phyloP scores from a whole-genome alignment of 805 yeast genomes.

The Teunomyces funiuensis region DNA sequence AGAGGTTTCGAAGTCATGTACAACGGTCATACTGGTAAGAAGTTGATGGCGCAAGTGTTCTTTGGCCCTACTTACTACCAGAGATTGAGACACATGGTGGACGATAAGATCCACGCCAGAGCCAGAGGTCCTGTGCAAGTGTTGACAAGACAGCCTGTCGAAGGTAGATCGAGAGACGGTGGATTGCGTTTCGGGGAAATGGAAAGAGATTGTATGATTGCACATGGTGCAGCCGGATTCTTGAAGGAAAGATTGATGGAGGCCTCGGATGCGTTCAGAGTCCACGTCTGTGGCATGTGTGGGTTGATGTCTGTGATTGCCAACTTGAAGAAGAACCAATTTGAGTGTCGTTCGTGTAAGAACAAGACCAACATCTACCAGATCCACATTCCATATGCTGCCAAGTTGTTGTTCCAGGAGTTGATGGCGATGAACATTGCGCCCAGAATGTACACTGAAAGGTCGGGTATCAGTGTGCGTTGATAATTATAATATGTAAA shows the following conservation, averaged over 20 bases:
- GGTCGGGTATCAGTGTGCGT: conserved; percentile 57
- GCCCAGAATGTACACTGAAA: conserved; percentile 94
- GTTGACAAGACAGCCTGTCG: conserved; percentile 96
- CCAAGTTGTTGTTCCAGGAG: conserved; percentile 96
- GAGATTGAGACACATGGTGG: conserved; percentile 98
- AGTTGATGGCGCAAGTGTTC: conserved; percentile 96
- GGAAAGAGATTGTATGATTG: conserved; percentile 99
- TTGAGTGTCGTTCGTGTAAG: conserved; percentile 97
- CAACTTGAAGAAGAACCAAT: conserved; percentile 94
- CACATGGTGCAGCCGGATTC: conserved; percentile 99
- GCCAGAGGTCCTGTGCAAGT: conserved; percentile 99
- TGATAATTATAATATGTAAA: conserved; percentile 17
- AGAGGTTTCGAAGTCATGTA: conserved; percentile 99
- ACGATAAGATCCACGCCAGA: conserved; percentile 97
- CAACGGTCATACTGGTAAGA: conserved; percentile 98
- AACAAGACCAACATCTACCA: conserved; percentile 98
- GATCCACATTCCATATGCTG: conserved; percentile 97
- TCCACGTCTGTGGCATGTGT: conserved; percentile 97
- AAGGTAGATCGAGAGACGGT: conserved; percentile 99
- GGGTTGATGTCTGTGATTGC: conserved; percentile 98
- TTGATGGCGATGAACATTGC: conserved; percentile 99
- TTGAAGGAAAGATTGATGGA: conserved; percentile 97
- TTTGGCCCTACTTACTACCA: conserved; percentile 99
- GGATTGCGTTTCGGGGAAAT: conserved; percentile 98
- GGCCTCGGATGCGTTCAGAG: conserved; percentile 98